Base-by-base conservation (phyloP, 441 rosid genomes). In the Breynia disticha region DNA sequence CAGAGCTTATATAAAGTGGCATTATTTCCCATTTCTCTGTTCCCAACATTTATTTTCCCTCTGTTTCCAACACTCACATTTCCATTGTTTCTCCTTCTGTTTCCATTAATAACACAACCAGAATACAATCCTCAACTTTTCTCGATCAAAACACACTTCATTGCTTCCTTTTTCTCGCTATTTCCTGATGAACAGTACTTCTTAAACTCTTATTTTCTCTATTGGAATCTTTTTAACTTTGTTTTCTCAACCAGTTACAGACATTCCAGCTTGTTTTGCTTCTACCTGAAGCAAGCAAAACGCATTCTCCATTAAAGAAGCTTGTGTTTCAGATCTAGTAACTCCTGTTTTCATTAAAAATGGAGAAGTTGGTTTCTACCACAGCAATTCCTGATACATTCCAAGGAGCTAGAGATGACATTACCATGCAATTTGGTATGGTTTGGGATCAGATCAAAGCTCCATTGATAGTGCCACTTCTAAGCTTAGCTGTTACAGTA, bases 391-490 rank as follows among this genome's bases (percentile, higher is more conserved):
- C 89, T 3, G 84, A 73, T 8, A 50, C 79, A 19, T 76, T 79
- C 54, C 66, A 64, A 60, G 83, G 82, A 14, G 75, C 79, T 21
- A 72, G 75, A 61, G 84, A 75, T 50, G 95, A 80, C 65, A 48
- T 76, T 11, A 46, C 87, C 9, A 46, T 50, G 75, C 95, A 84
- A 52, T 55, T 90, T 32, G 52, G 70, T 11, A 20, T 83, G 61
- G 37, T 87, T 11, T 76, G 87, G 78, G 73, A 68, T 14, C 95
- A 83, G 72, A 75, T 87, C 65, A 79, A 67, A 73, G 87, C 83
- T 3, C 96, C 89, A 43, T 56, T 87, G 82, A 77, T 87, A 46
- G 90, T 84, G 1, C 97, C 97, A 13, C 48, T 77, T 20, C 75
- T 90, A 24, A 67, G 76, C 19, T 51, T 87, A 2, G 67, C 78